Percentiles rank a stretch among this genome's conserved stretches.
These are phyloP conservation scores for Botryotinia narcissicola DNA, from an alignment of 2,329 filamentous ascomycete species.

Conservation along the genomic window DNA sequence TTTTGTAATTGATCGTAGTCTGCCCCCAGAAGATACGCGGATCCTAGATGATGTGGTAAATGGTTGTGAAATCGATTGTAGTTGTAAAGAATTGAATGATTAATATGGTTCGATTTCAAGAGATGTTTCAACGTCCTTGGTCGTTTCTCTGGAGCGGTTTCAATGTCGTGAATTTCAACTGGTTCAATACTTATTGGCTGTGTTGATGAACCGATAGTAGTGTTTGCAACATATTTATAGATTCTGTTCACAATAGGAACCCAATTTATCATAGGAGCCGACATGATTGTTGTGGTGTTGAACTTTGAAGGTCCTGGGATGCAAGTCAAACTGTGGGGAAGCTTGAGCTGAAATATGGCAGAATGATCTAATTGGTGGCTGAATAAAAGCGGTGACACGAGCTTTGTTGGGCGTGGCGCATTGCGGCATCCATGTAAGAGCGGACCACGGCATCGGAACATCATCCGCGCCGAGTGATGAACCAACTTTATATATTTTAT, in stretches of 20 bases:
- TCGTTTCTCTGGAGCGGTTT: slow-evolving; percentile 74
- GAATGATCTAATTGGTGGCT: not conserved
- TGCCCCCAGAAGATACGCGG: slow-evolving; percentile 82
- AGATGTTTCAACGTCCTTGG: slow-evolving; percentile 85
- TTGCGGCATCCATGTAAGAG: not conserved
- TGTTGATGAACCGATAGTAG: slow-evolving; percentile 34
- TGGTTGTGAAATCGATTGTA: slow-evolving; percentile 77
- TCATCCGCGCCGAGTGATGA: not conserved
- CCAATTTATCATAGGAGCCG: slow-evolving; percentile 45
- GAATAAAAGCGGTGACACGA: not conserved
- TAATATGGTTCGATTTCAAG: slow-evolving; percentile 86
- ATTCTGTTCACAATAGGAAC: slow-evolving; percentile 44
- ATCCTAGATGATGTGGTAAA: slow-evolving; percentile 75
- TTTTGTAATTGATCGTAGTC: slow-evolving; percentile 68
- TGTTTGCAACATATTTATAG: slow-evolving; percentile 38
- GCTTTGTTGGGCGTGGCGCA: not conserved
- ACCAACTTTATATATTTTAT: not conserved
- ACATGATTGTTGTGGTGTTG: slow-evolving; percentile 32
- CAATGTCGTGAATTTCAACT: slow-evolving; percentile 74
- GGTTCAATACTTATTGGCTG: slow-evolving; percentile 58
- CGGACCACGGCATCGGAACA: not conserved
- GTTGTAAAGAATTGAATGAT: slow-evolving; percentile 80
- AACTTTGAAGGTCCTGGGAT: not conserved
- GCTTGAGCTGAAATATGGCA: not conserved
- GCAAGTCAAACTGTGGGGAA: slow-evolving; percentile 10